These are phyloP conservation scores for Sisymbrium altissimum DNA, from an alignment of 345 rosid species.

Conservation along the genomic window DNA sequence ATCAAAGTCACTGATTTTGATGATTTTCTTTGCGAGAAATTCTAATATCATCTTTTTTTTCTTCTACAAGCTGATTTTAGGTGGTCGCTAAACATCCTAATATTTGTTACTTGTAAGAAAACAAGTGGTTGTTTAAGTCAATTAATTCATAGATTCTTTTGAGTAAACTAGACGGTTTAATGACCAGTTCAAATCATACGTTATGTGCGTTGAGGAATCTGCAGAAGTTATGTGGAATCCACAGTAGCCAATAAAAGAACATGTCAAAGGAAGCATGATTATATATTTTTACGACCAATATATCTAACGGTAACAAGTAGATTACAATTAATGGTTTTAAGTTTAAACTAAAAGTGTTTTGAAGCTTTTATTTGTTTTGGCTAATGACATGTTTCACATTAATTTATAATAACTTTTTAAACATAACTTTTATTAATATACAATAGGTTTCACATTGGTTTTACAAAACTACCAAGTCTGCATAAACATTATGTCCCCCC, in stretches of 20 bases:
- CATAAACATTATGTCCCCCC: not conserved
- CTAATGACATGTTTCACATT: too few relatives aligned
- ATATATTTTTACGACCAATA: not conserved
- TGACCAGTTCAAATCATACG: not conserved
- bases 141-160: not conserved
- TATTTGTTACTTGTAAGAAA: not conserved
- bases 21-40: not conserved
- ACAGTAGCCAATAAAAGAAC: not conserved
- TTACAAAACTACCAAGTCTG: not conserved
- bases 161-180: not conserved
- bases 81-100: not conserved
- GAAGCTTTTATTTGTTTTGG: not conserved
- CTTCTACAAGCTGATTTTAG: not conserved
- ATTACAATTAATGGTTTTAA: not conserved
- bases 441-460: not conserved
- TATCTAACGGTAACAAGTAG: not conserved
- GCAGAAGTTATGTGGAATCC: not conserved
- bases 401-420: too few relatives aligned
- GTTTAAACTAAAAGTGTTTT: not conserved
- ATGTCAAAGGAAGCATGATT: not conserved
- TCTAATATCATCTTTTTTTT: not conserved
- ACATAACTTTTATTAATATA: too few relatives aligned
- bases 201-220: not conserved
- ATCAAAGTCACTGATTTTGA: constrained; percentile 18
- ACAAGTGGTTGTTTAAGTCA: not conserved